Conservation (phyloP, 2,329 filamentous ascomycete genomes). For the Eutypa lata region DNA sequence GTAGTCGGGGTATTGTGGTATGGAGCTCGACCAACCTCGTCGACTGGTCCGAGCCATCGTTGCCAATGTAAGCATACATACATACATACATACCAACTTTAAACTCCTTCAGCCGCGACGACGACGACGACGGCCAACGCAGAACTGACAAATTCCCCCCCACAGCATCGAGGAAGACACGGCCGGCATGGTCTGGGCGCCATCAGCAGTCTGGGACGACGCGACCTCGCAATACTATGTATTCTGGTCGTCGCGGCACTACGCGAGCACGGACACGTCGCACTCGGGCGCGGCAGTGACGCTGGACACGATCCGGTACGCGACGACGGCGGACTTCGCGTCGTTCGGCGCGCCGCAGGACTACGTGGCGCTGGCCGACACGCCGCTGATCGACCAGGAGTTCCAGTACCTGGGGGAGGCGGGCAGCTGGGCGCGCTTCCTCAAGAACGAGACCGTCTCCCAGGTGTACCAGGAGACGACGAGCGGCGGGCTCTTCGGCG, state of each 20-base stretch:
- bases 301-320: conserved; percentile 44
- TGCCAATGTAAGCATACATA: conserved; percentile 14
- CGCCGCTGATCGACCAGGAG: conserved; percentile 47
- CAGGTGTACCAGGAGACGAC: conserved; percentile 47
- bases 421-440: conserved; percentile 42
- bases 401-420: conserved; percentile 40
- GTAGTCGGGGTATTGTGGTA: conserved; percentile 33
- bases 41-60: conserved; percentile 28
- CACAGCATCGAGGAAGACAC: conserved; percentile 30
- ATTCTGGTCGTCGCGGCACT: conserved; percentile 46
- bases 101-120: no score
- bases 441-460: conserved; percentile 48
- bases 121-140: no score
- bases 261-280: conserved; percentile 36
- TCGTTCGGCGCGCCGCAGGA: conserved; percentile 43
- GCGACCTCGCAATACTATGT: conserved; percentile 39
- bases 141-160: conserved; percentile 1
- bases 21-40: conserved; percentile 34
- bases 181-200: conserved; percentile 37
- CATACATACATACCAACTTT: no score
- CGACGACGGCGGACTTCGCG: conserved; percentile 48
- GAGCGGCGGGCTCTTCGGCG: conserved; percentile 41
- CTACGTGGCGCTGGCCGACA: conserved; percentile 38
- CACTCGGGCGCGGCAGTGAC: conserved; percentile 40
- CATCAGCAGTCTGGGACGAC: conserved; percentile 34